Base-by-base conservation (phyloP, 2,329 filamentous ascomycete genomes). In the Neonectria magnoliae region DNA sequence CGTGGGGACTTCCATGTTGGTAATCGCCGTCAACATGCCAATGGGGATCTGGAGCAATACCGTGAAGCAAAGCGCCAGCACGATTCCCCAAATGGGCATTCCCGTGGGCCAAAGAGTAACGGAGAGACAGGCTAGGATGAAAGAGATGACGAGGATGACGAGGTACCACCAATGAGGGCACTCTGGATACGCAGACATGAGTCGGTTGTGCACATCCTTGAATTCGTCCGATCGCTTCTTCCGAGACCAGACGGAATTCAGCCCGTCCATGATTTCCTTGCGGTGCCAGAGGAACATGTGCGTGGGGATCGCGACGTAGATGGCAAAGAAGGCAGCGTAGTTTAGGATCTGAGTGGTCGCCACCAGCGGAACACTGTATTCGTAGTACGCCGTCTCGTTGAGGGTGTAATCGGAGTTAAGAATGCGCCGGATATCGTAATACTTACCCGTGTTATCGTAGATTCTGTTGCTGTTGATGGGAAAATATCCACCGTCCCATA, bases 101-200 rank as follows among this genome's bases (percentile, higher is more conserved):
- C 78, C 81, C 2, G 85, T 86, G 1, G 81, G 80, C 83, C 84
- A 87, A 29, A 75, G 77, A 9, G 79, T 81, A 10, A 81, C 81
- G 10, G 71, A 69, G n/a, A 73, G 41, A n/a, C 70, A 71, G 5
- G 71, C 71, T 5, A 85, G 78, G 41, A 70, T 77, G 60, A 86
- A 84, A 1, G 84, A 84, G 11, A 83, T 67, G 54, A 71, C 79
- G 13, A 86, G 69, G 78, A 85, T 82, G 68, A 80, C 62, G 50
- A 78, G 48, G 70, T 87, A 87, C 84, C 84, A 87, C 83, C 84
- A 85, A 68, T 86, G 86, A 81, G 9, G 86, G 81, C 57, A 90
- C 61, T 79, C 77, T 2, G 69, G 70, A 45, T 79, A 78, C 1
- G 61, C 68, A 18, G 70, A 55, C 77, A 77, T 78, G 18, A 79